Percentiles rank a stretch among this genome's conserved stretches.
Conservation (phyloP, 805 yeast species). For the Hanseniaspora nectarophila region DNA sequence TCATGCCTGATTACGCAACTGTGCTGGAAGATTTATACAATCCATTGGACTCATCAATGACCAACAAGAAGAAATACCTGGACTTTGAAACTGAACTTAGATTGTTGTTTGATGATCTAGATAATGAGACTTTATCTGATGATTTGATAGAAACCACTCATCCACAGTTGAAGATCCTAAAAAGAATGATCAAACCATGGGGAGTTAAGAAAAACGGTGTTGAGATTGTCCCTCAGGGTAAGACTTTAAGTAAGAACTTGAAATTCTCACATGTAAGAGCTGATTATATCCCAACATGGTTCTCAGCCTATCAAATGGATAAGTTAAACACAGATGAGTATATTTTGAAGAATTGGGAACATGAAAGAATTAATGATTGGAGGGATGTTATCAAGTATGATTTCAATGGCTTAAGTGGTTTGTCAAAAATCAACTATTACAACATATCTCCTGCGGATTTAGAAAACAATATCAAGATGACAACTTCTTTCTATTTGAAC, state of each 20-base stretch:
- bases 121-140: conserved; percentile 25
- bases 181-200: conserved; percentile 62
- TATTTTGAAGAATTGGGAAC: conserved; percentile 23
- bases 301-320: conserved; percentile 51
- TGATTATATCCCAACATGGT: conserved; percentile 65
- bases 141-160: conserved; percentile 41
- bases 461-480: conserved; percentile 29
- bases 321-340: conserved; percentile 34
- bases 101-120: conserved; percentile 46
- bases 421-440: conserved; percentile 33
- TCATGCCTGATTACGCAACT: neutral
- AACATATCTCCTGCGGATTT: conserved; percentile 34
- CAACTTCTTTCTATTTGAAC: conserved; percentile 46
- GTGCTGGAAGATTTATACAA: conserved; percentile 20
- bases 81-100: conserved; percentile 71
- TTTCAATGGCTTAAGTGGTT: conserved; percentile 32
- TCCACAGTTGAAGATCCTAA: conserved; percentile 44
- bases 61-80: conserved; percentile 35
- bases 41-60: conserved; percentile 32
- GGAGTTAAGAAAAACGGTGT: conserved; percentile 41
- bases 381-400: conserved; percentile 38
- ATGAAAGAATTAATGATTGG: conserved; percentile 38
- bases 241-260: conserved; percentile 45
- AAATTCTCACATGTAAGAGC: conserved; percentile 61
- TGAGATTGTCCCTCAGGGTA: conserved; percentile 55